Evolutionary conservation across 148 eudicot genomes (phyloP), one percentile per base, ranked within the genome.

Genomic region (Heliosperma pusillum): DNA sequence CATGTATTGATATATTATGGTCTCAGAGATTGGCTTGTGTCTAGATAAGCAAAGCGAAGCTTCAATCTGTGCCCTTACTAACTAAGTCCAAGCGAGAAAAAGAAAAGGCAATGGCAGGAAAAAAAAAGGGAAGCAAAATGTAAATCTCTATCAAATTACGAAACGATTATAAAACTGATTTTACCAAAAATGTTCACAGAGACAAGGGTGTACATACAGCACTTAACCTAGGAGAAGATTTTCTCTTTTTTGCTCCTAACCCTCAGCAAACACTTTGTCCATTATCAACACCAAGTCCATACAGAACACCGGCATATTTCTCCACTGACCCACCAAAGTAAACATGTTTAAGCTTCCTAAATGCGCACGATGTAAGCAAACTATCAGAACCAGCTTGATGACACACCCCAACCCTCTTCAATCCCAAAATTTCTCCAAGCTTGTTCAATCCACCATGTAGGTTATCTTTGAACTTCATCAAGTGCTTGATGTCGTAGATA

Each of bases 381-480:
- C 86, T 85, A 80, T 85, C 88, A 0, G 88, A 85, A 40, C 84
- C 86, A 1, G 88, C 88, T 76, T 85, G 85, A 45, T 85, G 88
- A 79, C 78, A 78, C 53, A 73, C 80, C 2, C 88, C 88, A 29
- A 85, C 73, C 63, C 88, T 85, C 74, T 85, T 82, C 44, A 85
- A 81, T 3, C 76, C 85, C 78, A 85, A 77, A 76, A 82, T 67
- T 75, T 82, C 84, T 0, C 78, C 82, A 15, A 85, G 74, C 82
- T 80, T 85, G 76, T 76, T 85, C 84, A 85, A 80, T 26, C 88
- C 88, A 74, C 88, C 88, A 22, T 82, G 83, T 30, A 85, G 57
- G 58, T 77, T 80, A 27, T 78, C 74, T 67, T 80, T 80, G 58
- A 82, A 85, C 82, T 69, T 80, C 84, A 85, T 85, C 80, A 85